Percentiles rank a stretch among this genome's conserved stretches.
Evolutionary conservation across 768 basidiomycete species (phyloP).

Genomic region (Russula dissimulans): DNA sequence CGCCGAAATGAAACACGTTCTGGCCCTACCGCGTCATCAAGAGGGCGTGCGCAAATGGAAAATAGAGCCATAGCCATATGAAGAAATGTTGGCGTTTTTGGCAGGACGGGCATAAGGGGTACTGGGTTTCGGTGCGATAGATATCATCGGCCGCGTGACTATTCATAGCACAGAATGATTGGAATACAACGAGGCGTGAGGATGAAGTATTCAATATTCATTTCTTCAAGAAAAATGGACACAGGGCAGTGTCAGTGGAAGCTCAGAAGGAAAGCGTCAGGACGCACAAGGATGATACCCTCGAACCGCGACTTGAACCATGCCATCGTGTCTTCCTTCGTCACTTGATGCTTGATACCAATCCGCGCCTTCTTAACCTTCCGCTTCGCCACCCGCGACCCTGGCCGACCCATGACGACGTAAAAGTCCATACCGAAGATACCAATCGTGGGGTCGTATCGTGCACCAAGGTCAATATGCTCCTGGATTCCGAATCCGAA

Average conservation of each 20-base stretch:
- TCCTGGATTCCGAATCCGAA: conserved; percentile 75
- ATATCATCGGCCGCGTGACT: background rate
- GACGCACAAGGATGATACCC: conserved; percentile 84
- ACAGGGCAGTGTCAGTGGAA: background rate
- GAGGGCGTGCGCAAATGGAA: too few species aligned
- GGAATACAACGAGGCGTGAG: background rate
- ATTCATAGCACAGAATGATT: background rate
- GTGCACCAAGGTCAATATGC: conserved; percentile 7
- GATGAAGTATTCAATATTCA: background rate
- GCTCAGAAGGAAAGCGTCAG: background rate
- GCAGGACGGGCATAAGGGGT: background rate
- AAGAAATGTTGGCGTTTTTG: background rate
- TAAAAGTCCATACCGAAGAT: conserved; percentile 11
- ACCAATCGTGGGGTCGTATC: conserved; percentile 7
- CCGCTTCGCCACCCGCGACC: conserved; percentile 59
- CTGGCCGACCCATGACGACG: conserved; percentile 1
- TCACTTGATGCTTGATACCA: conserved; percentile 67
- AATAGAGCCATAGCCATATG: background rate
- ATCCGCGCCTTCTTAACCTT: conserved; percentile 82
- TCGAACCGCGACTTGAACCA: conserved; percentile 99
- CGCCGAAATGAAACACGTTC: too few species aligned
- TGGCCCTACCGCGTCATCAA: too few species aligned
- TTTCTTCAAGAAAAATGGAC: background rate
- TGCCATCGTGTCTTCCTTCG: conserved; percentile 50
- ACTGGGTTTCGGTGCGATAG: background rate